Percentiles rank a stretch among this genome's conserved stretches.
Conservation (phyloP, 192 early-diverging fungal genomes). For the Linnemannia exigua region DNA sequence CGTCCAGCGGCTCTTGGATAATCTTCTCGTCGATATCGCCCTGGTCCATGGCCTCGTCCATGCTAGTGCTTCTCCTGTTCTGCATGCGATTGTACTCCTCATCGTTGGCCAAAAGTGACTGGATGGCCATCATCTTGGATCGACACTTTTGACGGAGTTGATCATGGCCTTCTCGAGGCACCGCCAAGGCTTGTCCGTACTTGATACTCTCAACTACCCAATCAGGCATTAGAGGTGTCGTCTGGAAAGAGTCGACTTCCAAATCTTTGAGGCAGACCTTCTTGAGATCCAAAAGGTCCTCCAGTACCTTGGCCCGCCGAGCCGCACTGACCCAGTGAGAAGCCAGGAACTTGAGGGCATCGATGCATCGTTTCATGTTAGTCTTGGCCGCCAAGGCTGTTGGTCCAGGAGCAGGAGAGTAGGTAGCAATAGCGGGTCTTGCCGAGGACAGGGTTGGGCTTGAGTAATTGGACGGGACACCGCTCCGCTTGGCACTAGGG, state of each 20-base stretch:
- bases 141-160: constrained; percentile 47
- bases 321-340: constrained; percentile 49
- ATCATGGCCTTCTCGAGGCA: constrained; percentile 29
- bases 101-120: constrained; percentile 45
- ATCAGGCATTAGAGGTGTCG: constrained; percentile 14
- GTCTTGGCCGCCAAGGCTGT: constrained; percentile 29
- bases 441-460: constrained; percentile 19
- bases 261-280: constrained; percentile 50
- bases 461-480: constrained; percentile 6
- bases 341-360: constrained; percentile 46
- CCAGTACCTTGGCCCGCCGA: constrained; percentile 49
- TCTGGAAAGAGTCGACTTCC: constrained; percentile 42
- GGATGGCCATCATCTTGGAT: constrained; percentile 53
- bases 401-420: background rate
- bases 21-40: background rate
- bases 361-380: constrained; percentile 48
- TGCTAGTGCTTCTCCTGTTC: constrained; percentile 16
- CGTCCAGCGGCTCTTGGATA: background rate
- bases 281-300: constrained; percentile 53
- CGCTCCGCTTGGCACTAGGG: constrained; percentile 23
- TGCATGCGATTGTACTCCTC: constrained; percentile 44
- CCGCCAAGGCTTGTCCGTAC: constrained; percentile 16
- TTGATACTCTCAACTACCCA: constrained; percentile 27
- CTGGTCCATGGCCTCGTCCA: background rate
- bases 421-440: background rate